Conservation (phyloP, 1,139 yeast species). For the Debaryomyces subglobosus region DNA sequence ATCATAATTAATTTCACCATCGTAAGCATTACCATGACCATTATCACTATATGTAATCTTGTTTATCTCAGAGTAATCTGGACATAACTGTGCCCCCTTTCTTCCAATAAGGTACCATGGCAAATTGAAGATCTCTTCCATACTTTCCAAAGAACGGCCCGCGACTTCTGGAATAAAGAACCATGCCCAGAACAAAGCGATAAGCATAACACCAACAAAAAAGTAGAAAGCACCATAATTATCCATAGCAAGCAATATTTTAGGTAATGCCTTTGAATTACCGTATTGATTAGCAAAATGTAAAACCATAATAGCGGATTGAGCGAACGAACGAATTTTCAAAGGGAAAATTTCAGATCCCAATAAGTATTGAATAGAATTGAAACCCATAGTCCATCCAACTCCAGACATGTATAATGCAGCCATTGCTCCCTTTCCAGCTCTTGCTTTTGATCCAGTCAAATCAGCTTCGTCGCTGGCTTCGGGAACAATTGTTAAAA, state of each 20-base stretch:
- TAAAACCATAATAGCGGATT: conserved; percentile 56
- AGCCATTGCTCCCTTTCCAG: conserved; percentile 56
- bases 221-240: conserved; percentile 59
- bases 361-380: conserved; percentile 58
- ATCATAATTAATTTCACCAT: conserved; percentile 22
- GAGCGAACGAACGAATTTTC: conserved; percentile 56
- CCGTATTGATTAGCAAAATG: conserved; percentile 65
- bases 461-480: conserved; percentile 37
- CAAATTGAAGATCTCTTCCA: conserved; percentile 59
- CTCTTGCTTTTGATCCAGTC: conserved; percentile 34
- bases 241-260: conserved; percentile 50
- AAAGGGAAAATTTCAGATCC: conserved; percentile 64
- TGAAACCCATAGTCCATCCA: conserved; percentile 69
- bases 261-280: conserved; percentile 59
- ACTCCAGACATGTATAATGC: conserved; percentile 55
- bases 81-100: conserved; percentile 53
- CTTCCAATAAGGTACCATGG: conserved; percentile 64
- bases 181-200: conserved; percentile 53
- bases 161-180: conserved; percentile 57
- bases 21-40: conserved; percentile 23
- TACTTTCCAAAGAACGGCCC: conserved; percentile 57
- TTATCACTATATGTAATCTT: conserved; percentile 23
- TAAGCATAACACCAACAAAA: conserved; percentile 46
- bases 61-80: conserved; percentile 53
- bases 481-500: conserved; percentile 49